These are phyloP conservation scores for Phytophthora palmivora DNA, from an alignment of 352 stramenopile species.

Conservation along the genomic window DNA sequence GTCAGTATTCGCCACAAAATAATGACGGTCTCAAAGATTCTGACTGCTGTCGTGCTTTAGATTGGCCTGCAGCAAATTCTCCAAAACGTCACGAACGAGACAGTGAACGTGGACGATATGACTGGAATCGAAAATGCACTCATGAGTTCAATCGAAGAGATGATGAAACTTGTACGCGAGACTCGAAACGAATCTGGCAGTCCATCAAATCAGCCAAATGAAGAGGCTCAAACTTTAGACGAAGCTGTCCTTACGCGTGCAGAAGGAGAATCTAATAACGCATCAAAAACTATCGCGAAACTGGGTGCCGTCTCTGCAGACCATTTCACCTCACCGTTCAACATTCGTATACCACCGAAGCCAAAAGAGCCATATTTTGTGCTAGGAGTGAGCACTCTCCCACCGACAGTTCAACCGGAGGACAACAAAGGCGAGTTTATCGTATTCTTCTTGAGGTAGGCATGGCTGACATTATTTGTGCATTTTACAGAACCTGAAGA, in stretches of 20 bases:
- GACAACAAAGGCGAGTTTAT: constrained; percentile 30
- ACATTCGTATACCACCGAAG: constrained; percentile 72
- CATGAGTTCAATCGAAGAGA: constrained; percentile 71
- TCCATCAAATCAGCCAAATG: constrained; percentile 15
- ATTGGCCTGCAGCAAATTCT: constrained; percentile 85
- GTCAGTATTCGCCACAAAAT: background rate
- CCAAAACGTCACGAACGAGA: constrained; percentile 76
- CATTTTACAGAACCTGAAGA: constrained; percentile 55
- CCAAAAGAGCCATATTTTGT: constrained; percentile 64
- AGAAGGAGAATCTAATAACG: constrained; percentile 3
- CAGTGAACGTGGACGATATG: constrained; percentile 76
- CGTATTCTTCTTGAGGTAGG: background rate
- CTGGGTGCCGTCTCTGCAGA: constrained; percentile 43
- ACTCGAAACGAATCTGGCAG: constrained; percentile 30
- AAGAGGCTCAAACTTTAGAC: constrained; percentile 8
- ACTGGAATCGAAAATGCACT: constrained; percentile 62
- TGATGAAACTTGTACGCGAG: constrained; percentile 74
- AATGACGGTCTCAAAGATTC: background rate
- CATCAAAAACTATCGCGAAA: constrained; percentile 23
- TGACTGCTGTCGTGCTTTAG: constrained; percentile 34
- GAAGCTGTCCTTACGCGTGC: constrained; percentile 1
- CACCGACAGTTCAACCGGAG: constrained; percentile 34
- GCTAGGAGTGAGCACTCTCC: constrained; percentile 48
- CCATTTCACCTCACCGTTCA: constrained; percentile 80
- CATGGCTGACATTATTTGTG: background rate